Evolutionary conservation across 805 yeast genomes (phyloP).

Genomic region (Clavispora carvajalis): DNA sequence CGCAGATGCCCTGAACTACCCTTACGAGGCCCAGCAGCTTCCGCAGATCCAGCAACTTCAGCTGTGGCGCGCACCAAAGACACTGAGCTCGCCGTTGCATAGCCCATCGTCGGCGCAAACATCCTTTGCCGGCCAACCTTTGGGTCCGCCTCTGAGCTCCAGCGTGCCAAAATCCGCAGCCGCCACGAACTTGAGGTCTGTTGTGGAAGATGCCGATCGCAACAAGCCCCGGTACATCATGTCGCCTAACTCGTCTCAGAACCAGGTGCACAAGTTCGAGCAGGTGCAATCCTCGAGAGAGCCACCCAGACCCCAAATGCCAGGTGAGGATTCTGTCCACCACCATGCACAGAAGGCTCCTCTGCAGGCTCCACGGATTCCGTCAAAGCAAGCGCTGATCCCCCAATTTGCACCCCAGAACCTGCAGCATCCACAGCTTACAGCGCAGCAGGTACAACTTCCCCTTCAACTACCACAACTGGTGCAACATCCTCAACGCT

Average conservation of each 20-base stretch:
- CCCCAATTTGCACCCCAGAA: no score
- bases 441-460: slow-evolving; percentile 5
- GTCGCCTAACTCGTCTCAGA: slow-evolving; percentile 26
- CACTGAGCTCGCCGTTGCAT: slow-evolving; percentile 8
- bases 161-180: no score
- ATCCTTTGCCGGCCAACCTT: not conserved
- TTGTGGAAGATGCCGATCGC: no score
- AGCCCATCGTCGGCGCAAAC: slow-evolving; percentile 13
- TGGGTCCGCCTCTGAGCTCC: no score
- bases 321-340: no score
- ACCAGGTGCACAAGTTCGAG: not conserved
- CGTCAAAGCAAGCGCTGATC: no score
- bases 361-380: no score
- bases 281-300: no score
- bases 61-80: slow-evolving; percentile 10
- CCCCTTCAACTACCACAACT: slow-evolving; percentile 7
- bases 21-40: slow-evolving; percentile 5
- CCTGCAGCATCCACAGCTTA: slow-evolving; percentile 2
- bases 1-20: not conserved
- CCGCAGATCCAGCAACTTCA: slow-evolving; percentile 13
- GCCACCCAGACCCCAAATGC: no score
- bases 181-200: no score
- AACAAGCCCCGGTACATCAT: slow-evolving; percentile 28
- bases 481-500: slow-evolving; percentile 3
- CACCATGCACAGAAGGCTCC: no score